Evolutionary conservation across 2,329 filamentous ascomycete species (phyloP).

Genomic region (Monascus ruber): DNA sequence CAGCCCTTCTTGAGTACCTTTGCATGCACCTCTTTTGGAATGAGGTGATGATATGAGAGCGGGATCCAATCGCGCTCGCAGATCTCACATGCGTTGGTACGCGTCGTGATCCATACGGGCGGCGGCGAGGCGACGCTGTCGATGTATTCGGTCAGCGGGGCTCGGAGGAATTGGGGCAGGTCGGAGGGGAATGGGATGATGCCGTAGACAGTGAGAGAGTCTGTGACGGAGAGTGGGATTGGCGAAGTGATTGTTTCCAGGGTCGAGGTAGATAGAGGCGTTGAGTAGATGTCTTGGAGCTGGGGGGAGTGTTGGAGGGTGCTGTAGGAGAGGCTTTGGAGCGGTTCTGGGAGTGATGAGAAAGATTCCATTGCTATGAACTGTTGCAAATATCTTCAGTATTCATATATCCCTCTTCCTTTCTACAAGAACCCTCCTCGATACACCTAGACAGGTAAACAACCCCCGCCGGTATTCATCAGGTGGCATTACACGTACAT

Average conservation of each 20-base stretch:
- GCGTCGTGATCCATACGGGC: constrained; percentile 50
- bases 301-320: constrained; percentile 38
- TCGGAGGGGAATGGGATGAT: constrained; percentile 43
- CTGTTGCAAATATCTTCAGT: constrained; percentile 18
- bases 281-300: constrained; percentile 45
- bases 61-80: constrained; percentile 64
- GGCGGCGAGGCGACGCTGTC: constrained; percentile 47
- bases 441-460: no score
- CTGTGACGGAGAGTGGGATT: constrained; percentile 50
- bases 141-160: constrained; percentile 54
- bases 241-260: constrained; percentile 41
- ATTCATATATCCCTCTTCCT: not conserved
- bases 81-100: constrained; percentile 57
- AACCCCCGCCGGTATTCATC: no score
- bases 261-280: constrained; percentile 44
- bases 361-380: constrained; percentile 65
- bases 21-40: constrained; percentile 65
- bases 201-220: constrained; percentile 57
- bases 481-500: constrained; percentile 33
- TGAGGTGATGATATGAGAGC: constrained; percentile 74
- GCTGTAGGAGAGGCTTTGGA: constrained; percentile 53
- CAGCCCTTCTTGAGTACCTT: constrained; percentile 68
- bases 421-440: no score
- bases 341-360: constrained; percentile 46
- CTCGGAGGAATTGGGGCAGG: constrained; percentile 47